Percentiles rank a stretch among this genome's conserved stretches.
Conservation (phyloP, 164 flowering plant species). For the Vitis vinifera region DNA sequence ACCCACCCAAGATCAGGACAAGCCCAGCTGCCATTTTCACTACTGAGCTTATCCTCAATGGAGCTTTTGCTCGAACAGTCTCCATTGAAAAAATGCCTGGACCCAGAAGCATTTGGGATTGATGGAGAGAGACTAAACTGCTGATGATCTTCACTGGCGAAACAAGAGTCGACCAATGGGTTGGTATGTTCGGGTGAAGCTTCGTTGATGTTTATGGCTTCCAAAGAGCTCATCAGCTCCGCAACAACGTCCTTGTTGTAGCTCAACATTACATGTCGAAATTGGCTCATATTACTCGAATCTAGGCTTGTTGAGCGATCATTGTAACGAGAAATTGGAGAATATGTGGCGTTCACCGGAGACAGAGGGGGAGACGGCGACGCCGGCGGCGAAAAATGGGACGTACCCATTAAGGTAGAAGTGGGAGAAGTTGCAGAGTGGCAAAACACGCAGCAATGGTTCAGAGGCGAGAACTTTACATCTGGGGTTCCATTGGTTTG, state of each 20-base stretch:
- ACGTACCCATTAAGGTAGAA: constrained; percentile 47
- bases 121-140: constrained; percentile 42
- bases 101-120: constrained; percentile 22
- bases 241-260: constrained; percentile 35
- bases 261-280: constrained; percentile 4
- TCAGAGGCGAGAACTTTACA: background rate
- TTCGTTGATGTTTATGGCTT: constrained; percentile 37
- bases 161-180: constrained; percentile 33
- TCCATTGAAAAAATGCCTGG: constrained; percentile 13
- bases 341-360: constrained; percentile 16
- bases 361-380: constrained; percentile 51
- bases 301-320: constrained; percentile 8
- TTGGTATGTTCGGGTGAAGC: background rate
- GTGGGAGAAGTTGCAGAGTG: constrained; percentile 45
- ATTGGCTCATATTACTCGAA: background rate
- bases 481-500: no score
- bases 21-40: background rate
- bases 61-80: background rate
- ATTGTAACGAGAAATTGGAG: constrained; percentile 19
- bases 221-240: constrained; percentile 47
- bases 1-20: constrained; percentile 69
- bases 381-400: constrained; percentile 43
- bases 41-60: background rate
- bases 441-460: constrained; percentile 38
- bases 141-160: constrained; percentile 22